These are phyloP conservation scores for Kodamaea lidongshanica DNA, from an alignment of 805 yeast species.

Conservation along the genomic window DNA sequence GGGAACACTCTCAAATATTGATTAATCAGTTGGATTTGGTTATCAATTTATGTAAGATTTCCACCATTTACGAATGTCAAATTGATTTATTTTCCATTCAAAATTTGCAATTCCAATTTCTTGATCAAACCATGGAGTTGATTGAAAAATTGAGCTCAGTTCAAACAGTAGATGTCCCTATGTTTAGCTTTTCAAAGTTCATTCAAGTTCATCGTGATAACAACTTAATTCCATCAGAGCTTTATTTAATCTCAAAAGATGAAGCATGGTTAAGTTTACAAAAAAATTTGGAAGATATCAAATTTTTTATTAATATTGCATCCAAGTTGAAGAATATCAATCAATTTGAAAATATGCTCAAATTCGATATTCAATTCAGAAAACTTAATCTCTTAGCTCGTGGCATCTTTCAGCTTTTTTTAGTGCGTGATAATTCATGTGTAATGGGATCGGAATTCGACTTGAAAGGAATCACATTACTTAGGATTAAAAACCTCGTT, in stretches of 20 bases:
- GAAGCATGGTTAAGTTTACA: constrained; percentile 18
- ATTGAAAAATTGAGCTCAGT: constrained; percentile 4
- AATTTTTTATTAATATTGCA: constrained; percentile 15
- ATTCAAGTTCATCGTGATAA: constrained; percentile 33
- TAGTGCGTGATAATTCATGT: constrained; percentile 56
- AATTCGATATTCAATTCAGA: constrained; percentile 22
- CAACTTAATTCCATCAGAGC: constrained; percentile 32
- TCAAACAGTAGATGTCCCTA: constrained; percentile 4
- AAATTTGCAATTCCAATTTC: constrained; percentile 10
- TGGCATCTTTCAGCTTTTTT: constrained; percentile 55
- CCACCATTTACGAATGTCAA: constrained; percentile 14
- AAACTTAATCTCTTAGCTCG: constrained; percentile 47
- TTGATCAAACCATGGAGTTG: constrained; percentile 13
- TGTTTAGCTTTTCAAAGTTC: constrained; percentile 28
- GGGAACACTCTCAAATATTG: constrained; percentile 6
- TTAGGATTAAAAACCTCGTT: constrained; percentile 35
- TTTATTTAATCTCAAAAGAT: constrained; percentile 17
- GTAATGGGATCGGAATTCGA: constrained; percentile 43
- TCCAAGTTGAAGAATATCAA: constrained; percentile 14
- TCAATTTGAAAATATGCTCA: constrained; percentile 24
- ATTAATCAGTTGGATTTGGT: constrained; percentile 24
- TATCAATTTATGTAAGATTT: constrained; percentile 22
- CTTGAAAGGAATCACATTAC: constrained; percentile 1
- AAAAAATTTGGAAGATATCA: constrained; percentile 17
- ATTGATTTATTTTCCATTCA: constrained; percentile 8